Percentiles rank a stretch among this genome's conserved stretches.
Evolutionary conservation across 75 land plant species (phyloP).

Genomic region (Cupressus sempervirens): DNA sequence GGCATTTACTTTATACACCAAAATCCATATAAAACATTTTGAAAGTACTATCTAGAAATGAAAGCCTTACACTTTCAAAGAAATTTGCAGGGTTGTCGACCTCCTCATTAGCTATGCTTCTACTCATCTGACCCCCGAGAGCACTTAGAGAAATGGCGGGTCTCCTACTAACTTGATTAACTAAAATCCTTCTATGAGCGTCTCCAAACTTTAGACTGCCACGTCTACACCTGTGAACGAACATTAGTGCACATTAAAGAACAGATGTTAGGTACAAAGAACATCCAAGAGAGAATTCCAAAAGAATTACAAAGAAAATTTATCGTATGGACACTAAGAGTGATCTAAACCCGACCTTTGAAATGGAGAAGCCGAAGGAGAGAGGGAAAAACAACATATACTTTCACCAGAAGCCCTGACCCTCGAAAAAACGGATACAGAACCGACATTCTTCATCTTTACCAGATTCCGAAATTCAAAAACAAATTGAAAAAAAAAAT

Average conservation of each 20-base stretch:
- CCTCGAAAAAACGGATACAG: not conserved
- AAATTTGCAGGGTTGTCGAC: not conserved
- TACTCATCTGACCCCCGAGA: not conserved
- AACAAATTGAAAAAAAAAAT: not conserved
- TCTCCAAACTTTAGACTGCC: not conserved
- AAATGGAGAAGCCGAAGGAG: not conserved
- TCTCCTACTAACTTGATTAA: not conserved
- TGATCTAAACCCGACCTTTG: not conserved
- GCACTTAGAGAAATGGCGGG: not conserved
- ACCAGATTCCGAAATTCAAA: not conserved
- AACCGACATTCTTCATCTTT: not conserved
- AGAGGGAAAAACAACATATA: not conserved
- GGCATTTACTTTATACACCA: no score
- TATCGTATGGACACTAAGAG: not conserved
- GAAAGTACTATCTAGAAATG: no score
- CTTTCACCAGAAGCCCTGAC: not conserved
- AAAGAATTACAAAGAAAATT: not conserved
- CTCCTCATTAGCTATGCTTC: slow-evolving; percentile 1
- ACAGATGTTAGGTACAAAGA: not conserved
- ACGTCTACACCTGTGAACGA: not conserved
- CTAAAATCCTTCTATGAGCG: not conserved
- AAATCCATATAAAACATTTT: no score
- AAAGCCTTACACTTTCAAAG: not conserved
- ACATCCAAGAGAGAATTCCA: not conserved
- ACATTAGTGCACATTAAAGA: not conserved